A percentile compares a stretch with the other conserved stretches of the same genome.
These are phyloP conservation scores for Atalantia buxifolia DNA, from an alignment of 345 rosid species.

Conservation along the genomic window DNA sequence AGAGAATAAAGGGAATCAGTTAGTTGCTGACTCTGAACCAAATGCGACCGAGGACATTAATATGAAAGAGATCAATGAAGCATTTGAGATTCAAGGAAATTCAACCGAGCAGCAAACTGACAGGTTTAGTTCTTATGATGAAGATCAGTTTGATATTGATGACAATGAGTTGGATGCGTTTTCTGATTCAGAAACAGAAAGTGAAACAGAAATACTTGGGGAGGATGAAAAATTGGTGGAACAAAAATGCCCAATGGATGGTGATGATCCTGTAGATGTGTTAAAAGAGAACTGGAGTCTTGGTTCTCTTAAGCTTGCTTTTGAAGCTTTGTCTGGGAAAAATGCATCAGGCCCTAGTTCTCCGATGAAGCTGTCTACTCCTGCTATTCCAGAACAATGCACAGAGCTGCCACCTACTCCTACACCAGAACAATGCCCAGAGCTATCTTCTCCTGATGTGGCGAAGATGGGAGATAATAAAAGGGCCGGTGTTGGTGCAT, in stretches of 20 bases:
- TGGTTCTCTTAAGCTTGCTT: constrained; percentile 69
- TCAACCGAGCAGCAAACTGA: constrained; percentile 38
- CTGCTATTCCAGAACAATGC: constrained; percentile 17
- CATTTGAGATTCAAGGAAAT: constrained; percentile 44
- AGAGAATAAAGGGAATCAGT: constrained; percentile 27
- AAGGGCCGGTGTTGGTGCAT: constrained; percentile 21
- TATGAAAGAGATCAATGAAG: constrained; percentile 79
- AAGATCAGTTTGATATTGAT: constrained; percentile 40
- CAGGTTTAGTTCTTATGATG: constrained; percentile 51
- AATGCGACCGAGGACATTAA: constrained; percentile 39
- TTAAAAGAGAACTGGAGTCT: constrained; percentile 42
- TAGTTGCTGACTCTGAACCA: constrained; percentile 27
- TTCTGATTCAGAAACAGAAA: constrained; percentile 54
- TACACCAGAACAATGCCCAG: not conserved
- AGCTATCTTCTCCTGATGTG: constrained; percentile 19
- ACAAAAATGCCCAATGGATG: constrained; percentile 25
- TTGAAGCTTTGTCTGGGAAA: constrained; percentile 60
- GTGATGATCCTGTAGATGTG: constrained; percentile 20
- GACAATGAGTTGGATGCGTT: constrained; percentile 49
- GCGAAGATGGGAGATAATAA: constrained; percentile 26
- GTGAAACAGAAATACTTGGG: constrained; percentile 53
- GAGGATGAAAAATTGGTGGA: constrained; percentile 30
- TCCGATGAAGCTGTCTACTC: constrained; percentile 8
- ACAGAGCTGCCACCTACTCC: constrained; percentile 21
- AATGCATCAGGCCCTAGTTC: constrained; percentile 19